These are phyloP conservation scores for Eragrostis tef DNA, from an alignment of 202 grass and related monocot genomes.

Conservation along the genomic window DNA sequence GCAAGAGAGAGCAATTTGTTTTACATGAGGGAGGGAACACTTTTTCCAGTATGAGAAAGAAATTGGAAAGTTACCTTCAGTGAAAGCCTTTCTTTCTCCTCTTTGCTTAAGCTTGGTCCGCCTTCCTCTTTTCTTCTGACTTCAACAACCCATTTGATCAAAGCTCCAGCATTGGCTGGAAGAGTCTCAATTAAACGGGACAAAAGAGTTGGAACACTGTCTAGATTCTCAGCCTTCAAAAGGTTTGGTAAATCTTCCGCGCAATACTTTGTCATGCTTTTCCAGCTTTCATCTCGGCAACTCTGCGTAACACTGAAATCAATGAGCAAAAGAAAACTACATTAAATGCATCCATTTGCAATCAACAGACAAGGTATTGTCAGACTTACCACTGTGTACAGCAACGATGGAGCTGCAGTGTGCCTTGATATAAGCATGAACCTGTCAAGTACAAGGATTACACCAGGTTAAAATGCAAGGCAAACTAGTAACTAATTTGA, in stretches of 20 bases:
- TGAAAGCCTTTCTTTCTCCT: conserved; percentile 70
- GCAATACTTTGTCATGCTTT: conserved; percentile 71
- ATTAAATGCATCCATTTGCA: background rate
- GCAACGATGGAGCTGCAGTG: conserved; percentile 51
- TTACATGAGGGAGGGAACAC: conserved; percentile 29
- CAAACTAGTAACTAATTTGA: background rate
- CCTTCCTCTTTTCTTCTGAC: conserved; percentile 84
- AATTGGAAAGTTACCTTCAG: conserved; percentile 59
- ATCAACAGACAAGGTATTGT: conserved; percentile 19
- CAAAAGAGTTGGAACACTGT: conserved; percentile 55
- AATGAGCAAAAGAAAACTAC: conserved; percentile 14
- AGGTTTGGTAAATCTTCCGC: conserved; percentile 66
- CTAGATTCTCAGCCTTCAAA: conserved; percentile 57
- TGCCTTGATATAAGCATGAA: conserved; percentile 85
- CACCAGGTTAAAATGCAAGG: background rate
- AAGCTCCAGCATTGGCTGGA: conserved; percentile 75
- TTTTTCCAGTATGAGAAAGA: conserved; percentile 35
- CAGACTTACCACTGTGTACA: conserved; percentile 80
- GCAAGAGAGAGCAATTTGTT: conserved; percentile 20
- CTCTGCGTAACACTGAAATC: conserved; percentile 60
- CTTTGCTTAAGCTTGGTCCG: conserved; percentile 54
- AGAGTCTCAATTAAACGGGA: conserved; percentile 58
- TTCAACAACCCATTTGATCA: conserved; percentile 88
- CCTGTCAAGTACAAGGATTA: conserved; percentile 53
- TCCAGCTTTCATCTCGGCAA: conserved; percentile 75